These are phyloP conservation scores for Thelephora aurantiotincta DNA, from an alignment of 768 basidiomycete genomes.

Conservation along the genomic window DNA sequence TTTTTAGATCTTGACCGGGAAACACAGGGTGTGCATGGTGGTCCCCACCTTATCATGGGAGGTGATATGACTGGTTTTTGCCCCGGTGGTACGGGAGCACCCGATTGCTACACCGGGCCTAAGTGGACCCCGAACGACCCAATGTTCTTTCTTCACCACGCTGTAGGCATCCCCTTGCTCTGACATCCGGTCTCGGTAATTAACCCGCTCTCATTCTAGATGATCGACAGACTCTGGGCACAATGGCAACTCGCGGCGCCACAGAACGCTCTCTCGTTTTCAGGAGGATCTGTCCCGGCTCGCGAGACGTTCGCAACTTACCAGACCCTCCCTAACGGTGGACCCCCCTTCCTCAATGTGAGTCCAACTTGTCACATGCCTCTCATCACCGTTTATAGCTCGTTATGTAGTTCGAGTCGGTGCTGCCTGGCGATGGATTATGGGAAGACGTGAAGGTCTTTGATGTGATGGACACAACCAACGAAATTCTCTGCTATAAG, in stretches of 20 bases:
- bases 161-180: background rate
- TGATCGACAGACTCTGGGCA: slow-evolving; percentile 24
- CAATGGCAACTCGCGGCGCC: slow-evolving; percentile 19
- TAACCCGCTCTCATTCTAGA: slow-evolving; percentile 10
- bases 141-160: background rate
- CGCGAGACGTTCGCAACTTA: background rate
- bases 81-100: background rate
- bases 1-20: background rate
- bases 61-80: slow-evolving; percentile 4
- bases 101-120: slow-evolving; percentile 5
- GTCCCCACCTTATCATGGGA: slow-evolving; percentile 19
- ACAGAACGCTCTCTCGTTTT: slow-evolving; percentile 14
- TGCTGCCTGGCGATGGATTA: slow-evolving; percentile 16
- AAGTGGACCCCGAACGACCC: background rate
- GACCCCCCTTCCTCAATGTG: slow-evolving; percentile 13
- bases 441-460: slow-evolving; percentile 12
- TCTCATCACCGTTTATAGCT: background rate
- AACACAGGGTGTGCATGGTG: slow-evolving; percentile 18
- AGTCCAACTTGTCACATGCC: background rate
- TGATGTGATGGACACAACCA: slow-evolving; percentile 18
- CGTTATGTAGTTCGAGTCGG: slow-evolving; percentile 12
- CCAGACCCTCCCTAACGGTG: slow-evolving; percentile 12
- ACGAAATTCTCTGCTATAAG: slow-evolving; percentile 20
- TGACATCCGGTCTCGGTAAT: slow-evolving; percentile 5
- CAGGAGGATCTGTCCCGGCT: slow-evolving; percentile 16